Evolutionary conservation across 306 rosid genomes (phyloP), one percentile per base, ranked within the genome.

Genomic region (Castanospermum australe): DNA sequence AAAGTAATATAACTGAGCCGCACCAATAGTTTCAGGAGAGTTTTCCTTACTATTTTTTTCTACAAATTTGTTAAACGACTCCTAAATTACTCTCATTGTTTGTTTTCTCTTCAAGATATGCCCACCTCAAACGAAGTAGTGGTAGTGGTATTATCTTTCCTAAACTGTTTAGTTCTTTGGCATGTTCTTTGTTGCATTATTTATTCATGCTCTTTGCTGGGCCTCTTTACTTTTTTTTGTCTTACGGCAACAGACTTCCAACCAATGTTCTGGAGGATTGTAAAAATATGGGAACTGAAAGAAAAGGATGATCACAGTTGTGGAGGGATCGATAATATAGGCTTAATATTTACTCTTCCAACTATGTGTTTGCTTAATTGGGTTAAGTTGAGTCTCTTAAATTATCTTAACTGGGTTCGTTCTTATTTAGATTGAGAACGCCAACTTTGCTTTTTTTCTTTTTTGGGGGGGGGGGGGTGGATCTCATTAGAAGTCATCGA

Each of bases 281-380:
- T 73, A 65, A 41, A 47, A n/a, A n/a, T n/a, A n/a, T 48, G 28
- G 8, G 18, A 21, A 33, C 50, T 42, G 32, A 62, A 65, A 81
- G 47, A 68, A 55, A 55, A 69, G 63, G 57, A 76, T 64, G 38
- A 5, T 48, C 36, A 32, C 8, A 41, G 25, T 42, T 77, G 77
- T 77, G 57, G 64, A 44, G 36, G 62, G 75, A 42, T 20, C 51
- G 45, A 55, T 71, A 64, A 28, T 51, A 51, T 30, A 25, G 69
- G 24, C 45, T 32, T 76, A 55, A 63, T 51, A 51, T 44, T 50
- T 32, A 5, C 13, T 14, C 25, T 4, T 21, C 15, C 42, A 50
- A 41, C 4, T 32, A 61, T 15, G 42, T 47, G 33, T 66, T 55
- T 36, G 57, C 63, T 14, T 48, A 63, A 41, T 54, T 54, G 28